Conservation (phyloP, 1,284 basidiomycete genomes). For the Naganishia sp. region DNA sequence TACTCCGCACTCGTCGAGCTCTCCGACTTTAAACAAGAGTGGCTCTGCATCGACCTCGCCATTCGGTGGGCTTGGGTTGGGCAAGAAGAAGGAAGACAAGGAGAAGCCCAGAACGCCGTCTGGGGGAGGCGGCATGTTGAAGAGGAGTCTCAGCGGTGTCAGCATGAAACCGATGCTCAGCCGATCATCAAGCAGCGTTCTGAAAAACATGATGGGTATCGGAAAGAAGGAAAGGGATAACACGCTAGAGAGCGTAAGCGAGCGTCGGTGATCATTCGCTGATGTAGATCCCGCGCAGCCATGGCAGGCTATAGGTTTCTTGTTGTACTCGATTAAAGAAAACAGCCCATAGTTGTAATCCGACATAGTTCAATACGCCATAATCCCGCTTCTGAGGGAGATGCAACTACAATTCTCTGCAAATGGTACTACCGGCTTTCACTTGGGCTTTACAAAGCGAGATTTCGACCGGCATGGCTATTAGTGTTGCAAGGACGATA, state of each 20-base stretch:
- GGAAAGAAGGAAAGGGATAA: conserved; percentile 46
- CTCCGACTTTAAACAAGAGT: conserved; percentile 3
- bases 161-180: conserved; percentile 43
- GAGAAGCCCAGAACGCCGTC: conserved; percentile 32
- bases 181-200: conserved; percentile 44
- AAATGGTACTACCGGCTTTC: conserved; percentile 68
- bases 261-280: conserved; percentile 12
- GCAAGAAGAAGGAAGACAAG: conserved; percentile 25
- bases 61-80: conserved; percentile 19
- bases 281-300: no score
- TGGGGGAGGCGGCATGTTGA: conserved; percentile 39
- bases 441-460: conserved; percentile 74
- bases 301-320: not conserved
- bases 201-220: conserved; percentile 47
- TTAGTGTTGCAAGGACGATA: conserved; percentile 72
- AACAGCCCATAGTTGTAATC: conserved; percentile 1
- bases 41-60: conserved; percentile 24
- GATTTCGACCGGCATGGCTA: conserved; percentile 83
- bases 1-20: conserved; percentile 3
- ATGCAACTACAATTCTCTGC: conserved; percentile 62
- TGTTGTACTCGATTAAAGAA: conserved; percentile 4
- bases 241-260: conserved; percentile 9
- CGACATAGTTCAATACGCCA: not conserved
- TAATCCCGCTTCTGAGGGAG: not conserved
- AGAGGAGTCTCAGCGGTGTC: conserved; percentile 33